phyloP scores from a whole-genome alignment of 179 eudicot species.

The Sideroxylon spinosum region DNA sequence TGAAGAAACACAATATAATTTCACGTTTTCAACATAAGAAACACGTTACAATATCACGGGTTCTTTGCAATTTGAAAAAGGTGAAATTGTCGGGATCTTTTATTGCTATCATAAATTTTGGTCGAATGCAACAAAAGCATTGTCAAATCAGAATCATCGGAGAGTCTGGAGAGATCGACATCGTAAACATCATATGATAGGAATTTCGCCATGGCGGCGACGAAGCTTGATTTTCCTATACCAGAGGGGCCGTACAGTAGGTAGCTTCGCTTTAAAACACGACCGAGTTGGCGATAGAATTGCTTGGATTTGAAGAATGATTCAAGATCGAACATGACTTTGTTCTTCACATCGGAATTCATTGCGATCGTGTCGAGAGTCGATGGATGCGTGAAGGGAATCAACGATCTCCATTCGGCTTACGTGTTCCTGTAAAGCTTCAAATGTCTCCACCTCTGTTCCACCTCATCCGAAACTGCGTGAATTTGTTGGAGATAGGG shows the following conservation, averaged over 20 bases:
- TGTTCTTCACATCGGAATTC: conserved; percentile 56
- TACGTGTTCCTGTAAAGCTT: conserved; percentile 34
- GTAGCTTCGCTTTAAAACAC: conserved; percentile 75
- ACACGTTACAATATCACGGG: too few species aligned
- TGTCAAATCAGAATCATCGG: conserved; percentile 52
- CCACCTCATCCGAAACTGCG: conserved; percentile 51
- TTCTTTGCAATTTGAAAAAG: too few species aligned
- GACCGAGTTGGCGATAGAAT: conserved; percentile 70
- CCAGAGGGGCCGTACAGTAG: conserved; percentile 79
- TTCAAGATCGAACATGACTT: conserved; percentile 59
- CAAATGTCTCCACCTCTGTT: conserved; percentile 30
- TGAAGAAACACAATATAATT: too few species aligned
- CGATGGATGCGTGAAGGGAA: conserved; percentile 68
- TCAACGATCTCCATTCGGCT: conserved; percentile 48
- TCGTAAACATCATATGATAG: conserved; percentile 65
- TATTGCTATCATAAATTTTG: conserved; percentile 52
- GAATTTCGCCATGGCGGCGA: conserved; percentile 63
- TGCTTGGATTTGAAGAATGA: conserved; percentile 53
- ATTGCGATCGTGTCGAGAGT: conserved; percentile 63
- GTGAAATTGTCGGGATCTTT: conserved; percentile 83
- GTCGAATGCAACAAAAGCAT: conserved; percentile 42
- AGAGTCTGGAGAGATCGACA: conserved; percentile 45
- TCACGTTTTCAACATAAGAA: too few species aligned
- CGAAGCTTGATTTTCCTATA: conserved; percentile 79
- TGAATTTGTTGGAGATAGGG: conserved; percentile 64